These are phyloP conservation scores for Stachybotrys echinatus DNA, from an alignment of 2,329 filamentous ascomycete species.

Conservation along the genomic window DNA sequence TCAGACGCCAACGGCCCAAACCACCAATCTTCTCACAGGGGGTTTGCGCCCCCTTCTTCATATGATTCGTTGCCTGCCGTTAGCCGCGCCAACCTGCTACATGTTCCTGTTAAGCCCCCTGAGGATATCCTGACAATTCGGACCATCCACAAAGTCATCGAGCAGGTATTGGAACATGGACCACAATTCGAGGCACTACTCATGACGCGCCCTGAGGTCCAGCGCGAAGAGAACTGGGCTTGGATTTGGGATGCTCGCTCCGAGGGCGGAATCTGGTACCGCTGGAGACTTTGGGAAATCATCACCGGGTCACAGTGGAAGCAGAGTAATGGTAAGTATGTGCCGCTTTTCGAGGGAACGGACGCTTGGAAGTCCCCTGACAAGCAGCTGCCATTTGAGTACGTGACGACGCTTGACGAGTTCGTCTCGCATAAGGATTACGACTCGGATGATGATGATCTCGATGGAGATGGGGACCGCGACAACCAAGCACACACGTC, in stretches of 20 bases:
- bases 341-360: conserved; percentile 69
- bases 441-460: conserved; percentile 78
- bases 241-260: conserved; percentile 89
- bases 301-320: conserved; percentile 58
- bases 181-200: conserved; percentile 87
- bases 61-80: conserved; percentile 46
- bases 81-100: conserved; percentile 43
- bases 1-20: conserved; percentile 25
- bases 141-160: conserved; percentile 83
- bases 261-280: conserved; percentile 80
- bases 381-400: conserved; percentile 73
- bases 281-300: conserved; percentile 85
- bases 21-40: conserved; percentile 44
- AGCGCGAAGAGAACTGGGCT: conserved; percentile 83
- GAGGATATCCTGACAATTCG: conserved; percentile 72
- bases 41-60: conserved; percentile 72
- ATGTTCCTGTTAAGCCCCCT: conserved; percentile 71
- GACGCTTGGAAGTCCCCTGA: conserved; percentile 75
- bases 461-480: conserved; percentile 51
- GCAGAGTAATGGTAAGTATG: conserved; percentile 43
- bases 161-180: conserved; percentile 72
- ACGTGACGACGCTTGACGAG: conserved; percentile 68
- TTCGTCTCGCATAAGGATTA: conserved; percentile 82
- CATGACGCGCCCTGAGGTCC: conserved; percentile 80
- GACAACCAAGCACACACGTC: conserved; percentile 47